These are phyloP conservation scores for Gossypium turneri DNA, from an alignment of 345 rosid genomes.

Conservation along the genomic window DNA sequence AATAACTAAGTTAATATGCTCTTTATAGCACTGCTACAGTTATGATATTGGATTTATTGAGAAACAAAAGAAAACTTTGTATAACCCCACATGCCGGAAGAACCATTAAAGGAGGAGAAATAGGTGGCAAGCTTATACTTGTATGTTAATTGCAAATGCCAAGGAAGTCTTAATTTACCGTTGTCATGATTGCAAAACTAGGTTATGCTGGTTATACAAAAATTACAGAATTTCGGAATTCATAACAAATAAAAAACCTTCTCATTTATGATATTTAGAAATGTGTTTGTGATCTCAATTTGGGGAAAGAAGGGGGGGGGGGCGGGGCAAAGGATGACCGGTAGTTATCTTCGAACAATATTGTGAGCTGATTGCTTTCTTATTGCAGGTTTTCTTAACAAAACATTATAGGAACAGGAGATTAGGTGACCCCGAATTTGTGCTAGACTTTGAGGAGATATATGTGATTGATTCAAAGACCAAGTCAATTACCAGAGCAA, in stretches of 20 bases:
- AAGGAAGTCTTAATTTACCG: not conserved
- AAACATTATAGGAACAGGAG: conserved; percentile 84
- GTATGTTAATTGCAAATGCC: not conserved
- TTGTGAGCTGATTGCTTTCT: not conserved
- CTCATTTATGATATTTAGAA: not conserved
- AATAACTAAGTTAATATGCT: not conserved
- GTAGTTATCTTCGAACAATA: not conserved
- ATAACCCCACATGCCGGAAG: not conserved
- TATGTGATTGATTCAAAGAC: conserved; percentile 83
- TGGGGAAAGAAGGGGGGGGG: not conserved
- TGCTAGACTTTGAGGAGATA: conserved; percentile 91
- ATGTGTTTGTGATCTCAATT: not conserved
- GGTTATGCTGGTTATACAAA: not conserved
- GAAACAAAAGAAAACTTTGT: not conserved
- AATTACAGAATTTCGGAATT: not conserved
- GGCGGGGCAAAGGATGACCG: not conserved
- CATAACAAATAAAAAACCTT: not conserved
- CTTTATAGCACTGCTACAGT: not conserved
- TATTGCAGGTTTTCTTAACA: conserved; percentile 72
- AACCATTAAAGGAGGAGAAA: not conserved
- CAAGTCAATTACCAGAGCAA: conserved; percentile 90
- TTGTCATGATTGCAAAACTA: conserved; percentile 1
- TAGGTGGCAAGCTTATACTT: not conserved
- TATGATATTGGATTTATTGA: not conserved
- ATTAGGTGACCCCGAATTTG: conserved; percentile 73